Base-by-base conservation (phyloP, 495 filamentous ascomycete species). In the Chaetomium fimeti region DNA sequence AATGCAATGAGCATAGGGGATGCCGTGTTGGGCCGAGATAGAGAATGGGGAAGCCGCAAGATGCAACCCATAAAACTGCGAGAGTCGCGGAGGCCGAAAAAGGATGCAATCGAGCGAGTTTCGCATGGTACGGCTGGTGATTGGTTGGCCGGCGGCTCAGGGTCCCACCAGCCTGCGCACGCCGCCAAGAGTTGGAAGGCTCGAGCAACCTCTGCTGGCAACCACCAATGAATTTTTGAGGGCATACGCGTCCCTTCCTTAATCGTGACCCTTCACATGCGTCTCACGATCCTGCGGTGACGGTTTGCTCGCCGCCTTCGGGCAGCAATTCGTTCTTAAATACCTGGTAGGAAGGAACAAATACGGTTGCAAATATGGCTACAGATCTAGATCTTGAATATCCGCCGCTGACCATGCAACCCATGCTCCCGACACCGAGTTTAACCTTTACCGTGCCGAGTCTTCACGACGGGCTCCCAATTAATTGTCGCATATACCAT, bases 401-500 rank as follows among this genome's bases (percentile, higher is more conserved):
- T 15, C n/a, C 20, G 12, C 20, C 40, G 1, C 18, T 38, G 22
- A 42, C 61, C 22, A 63, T 71, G 74, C 78, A 83, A 48, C 82
- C 84, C 27, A 61, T 71, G 74, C 78, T 83, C 53, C 82, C 84
- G 12, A 67, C 75, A 28, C 89, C 92, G 0, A 83, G 77, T 1
- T 83, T 92, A 69, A 84, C 82, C 63, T 92, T 96, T 66, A 87
- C 84, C 40, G 85, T 97, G 59, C 92, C 92, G 40, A 97, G 93
- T 32, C 72, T 97, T 55, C 80, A 94, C 74, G 93, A 97, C 74
- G 83, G 84, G 27, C 83, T 79, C 53, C 74, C 81, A 16, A 86
- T 98, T 20, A 82, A 91, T 62, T 93, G 92, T 70, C 88, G 93
- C 40, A 72, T 98, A 42, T 94, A 93, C 74, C 86, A 92, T 53